Conservation (phyloP, 164 flowering plant species). For the Vitis amurensis region DNA sequence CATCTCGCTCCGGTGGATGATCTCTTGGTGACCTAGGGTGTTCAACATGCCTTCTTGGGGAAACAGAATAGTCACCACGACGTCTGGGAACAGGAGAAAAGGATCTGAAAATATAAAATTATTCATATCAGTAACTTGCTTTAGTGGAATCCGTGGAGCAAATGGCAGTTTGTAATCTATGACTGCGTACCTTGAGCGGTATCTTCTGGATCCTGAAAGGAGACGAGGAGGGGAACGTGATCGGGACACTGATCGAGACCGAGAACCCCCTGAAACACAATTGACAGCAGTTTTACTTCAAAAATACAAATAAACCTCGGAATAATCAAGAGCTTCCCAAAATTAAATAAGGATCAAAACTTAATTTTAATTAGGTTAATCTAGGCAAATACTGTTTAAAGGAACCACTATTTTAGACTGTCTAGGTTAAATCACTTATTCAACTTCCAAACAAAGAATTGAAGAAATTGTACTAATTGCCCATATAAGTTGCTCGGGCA, state of each 20-base stretch:
- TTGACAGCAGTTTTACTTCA: background rate
- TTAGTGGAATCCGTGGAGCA: background rate
- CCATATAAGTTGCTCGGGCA: too few species aligned
- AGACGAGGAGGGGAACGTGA: slow-evolving; percentile 64
- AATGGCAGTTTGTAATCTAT: background rate
- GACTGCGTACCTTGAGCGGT: slow-evolving; percentile 67
- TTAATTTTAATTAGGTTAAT: too few species aligned
- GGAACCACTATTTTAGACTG: too few species aligned
- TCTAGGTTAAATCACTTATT: too few species aligned
- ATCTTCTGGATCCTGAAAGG: slow-evolving; percentile 56
- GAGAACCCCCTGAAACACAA: slow-evolving; percentile 51
- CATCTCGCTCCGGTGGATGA: slow-evolving; percentile 42
- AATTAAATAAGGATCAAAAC: too few species aligned
- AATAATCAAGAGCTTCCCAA: too few species aligned
- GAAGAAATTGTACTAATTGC: too few species aligned
- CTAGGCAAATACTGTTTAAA: too few species aligned
- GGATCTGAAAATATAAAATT: slow-evolving; percentile 41
- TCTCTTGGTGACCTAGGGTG: slow-evolving; percentile 52
- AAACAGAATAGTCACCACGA: slow-evolving; percentile 52
- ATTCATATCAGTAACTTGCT: background rate
- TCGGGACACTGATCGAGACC: slow-evolving; percentile 65
- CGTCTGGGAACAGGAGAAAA: slow-evolving; percentile 65
- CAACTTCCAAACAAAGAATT: too few species aligned
- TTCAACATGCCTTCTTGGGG: slow-evolving; percentile 61
- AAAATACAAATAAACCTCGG: background rate